phyloP scores from a whole-genome alignment of 495 filamentous ascomycete species.

The Neurospora terricola region DNA sequence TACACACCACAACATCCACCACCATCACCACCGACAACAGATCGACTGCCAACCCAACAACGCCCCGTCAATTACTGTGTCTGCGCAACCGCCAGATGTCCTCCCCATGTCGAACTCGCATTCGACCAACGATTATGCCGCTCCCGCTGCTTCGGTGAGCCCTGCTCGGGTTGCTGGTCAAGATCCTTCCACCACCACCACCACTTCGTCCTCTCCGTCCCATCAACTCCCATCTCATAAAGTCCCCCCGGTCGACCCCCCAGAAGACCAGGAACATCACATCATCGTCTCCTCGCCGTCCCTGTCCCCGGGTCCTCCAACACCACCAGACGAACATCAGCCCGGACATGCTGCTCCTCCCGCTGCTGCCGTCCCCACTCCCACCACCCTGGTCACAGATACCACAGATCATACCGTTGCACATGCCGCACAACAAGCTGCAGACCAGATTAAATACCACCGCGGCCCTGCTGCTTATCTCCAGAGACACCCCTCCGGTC shows the following conservation, averaged over 20 bases:
- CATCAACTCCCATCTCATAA: not conserved
- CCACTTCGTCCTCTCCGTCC: slow-evolving; percentile 1
- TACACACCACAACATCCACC: not conserved
- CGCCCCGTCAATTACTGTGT: not conserved
- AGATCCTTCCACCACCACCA: slow-evolving; percentile 1
- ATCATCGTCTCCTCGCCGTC: slow-evolving; percentile 11
- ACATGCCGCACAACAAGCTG: slow-evolving; percentile 16
- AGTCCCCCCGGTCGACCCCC: slow-evolving; percentile 6
- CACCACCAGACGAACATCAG: slow-evolving; percentile 6
- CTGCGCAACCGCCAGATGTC: slow-evolving; percentile 31
- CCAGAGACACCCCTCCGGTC: slow-evolving; percentile 20
- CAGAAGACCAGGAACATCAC: slow-evolving; percentile 12
- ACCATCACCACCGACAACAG: not conserved
- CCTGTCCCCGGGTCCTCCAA: not conserved
- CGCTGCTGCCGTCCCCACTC: slow-evolving; percentile 19
- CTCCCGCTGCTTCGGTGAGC: slow-evolving; percentile 40
- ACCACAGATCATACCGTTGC: slow-evolving; percentile 1
- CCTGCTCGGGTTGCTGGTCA: slow-evolving; percentile 17
- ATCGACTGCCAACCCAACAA: not conserved
- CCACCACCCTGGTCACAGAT: slow-evolving; percentile 15
- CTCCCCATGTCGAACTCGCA: slow-evolving; percentile 41
- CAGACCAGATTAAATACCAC: slow-evolving; percentile 38
- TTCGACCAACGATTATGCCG: slow-evolving; percentile 37
- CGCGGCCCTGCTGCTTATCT: slow-evolving; percentile 26
- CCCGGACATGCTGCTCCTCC: slow-evolving; percentile 13